Evolutionary conservation across 2,329 filamentous ascomycete genomes (phyloP).

Genomic region (Trichoderma cornu-damae): DNA sequence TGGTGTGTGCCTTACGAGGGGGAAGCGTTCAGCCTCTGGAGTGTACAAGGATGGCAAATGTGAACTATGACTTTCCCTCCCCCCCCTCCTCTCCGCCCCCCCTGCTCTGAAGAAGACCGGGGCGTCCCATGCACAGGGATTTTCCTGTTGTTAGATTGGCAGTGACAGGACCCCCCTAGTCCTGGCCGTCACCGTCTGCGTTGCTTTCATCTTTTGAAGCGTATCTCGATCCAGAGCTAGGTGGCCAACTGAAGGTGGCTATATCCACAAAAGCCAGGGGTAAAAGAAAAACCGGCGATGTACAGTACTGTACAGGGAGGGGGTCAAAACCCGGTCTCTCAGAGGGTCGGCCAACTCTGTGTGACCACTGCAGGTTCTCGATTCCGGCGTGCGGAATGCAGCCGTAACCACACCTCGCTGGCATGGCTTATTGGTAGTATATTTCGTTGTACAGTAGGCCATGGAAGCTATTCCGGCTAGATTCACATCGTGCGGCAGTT

Average conservation of each 20-base stretch:
- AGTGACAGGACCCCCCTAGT: background rate
- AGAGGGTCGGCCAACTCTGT: slow-evolving; percentile 9
- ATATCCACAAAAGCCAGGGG: slow-evolving; percentile 7
- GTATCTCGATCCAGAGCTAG: slow-evolving; percentile 11
- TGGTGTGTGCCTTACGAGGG: background rate
- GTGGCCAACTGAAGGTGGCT: background rate
- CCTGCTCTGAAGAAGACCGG: no score
- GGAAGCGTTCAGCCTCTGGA: background rate
- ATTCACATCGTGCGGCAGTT: background rate
- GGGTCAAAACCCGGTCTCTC: background rate
- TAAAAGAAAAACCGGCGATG: background rate
- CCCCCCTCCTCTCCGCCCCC: background rate
- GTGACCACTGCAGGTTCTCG: background rate
- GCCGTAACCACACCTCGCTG: background rate
- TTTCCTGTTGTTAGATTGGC: background rate
- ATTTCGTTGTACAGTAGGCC: background rate
- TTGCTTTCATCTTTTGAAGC: background rate
- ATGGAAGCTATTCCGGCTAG: background rate
- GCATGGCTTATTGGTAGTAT: background rate
- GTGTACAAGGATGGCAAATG: background rate
- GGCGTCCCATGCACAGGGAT: background rate
- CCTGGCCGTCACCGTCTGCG: slow-evolving; percentile 4
- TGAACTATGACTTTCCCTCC: background rate
- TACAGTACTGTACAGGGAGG: no score
- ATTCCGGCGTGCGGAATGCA: background rate